Conservation (phyloP, 2,329 filamentous ascomycete species). For the Paracorniculantispora psalliotae region DNA sequence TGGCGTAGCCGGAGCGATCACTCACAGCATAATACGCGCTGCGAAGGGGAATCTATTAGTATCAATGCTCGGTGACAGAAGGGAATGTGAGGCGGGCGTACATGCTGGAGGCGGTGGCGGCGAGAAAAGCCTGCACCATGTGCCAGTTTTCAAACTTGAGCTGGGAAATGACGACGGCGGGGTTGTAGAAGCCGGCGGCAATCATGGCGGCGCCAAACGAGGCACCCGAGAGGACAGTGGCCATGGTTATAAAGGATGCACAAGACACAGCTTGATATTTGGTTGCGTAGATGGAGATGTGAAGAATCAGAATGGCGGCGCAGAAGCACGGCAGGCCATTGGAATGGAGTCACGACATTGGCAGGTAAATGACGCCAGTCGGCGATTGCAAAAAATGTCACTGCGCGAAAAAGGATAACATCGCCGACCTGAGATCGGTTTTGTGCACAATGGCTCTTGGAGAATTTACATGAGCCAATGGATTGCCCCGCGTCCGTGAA, state of each 20-base stretch:
- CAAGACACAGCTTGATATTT: too few species aligned
- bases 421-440: neutral
- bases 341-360: conserved; percentile 5
- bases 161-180: conserved; percentile 55
- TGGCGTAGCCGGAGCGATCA: conserved; percentile 38
- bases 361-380: neutral
- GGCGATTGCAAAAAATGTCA: neutral
- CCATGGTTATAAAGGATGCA: conserved; percentile 26
- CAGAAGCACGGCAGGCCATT: neutral
- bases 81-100: conserved; percentile 32
- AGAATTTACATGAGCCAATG: neutral
- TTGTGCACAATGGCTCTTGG: too few species aligned
- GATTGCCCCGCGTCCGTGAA: neutral
- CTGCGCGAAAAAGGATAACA: neutral
- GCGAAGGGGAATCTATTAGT: neutral
- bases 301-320: neutral
- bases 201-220: conserved; percentile 59
- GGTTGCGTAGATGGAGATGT: too few species aligned
- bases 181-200: conserved; percentile 55
- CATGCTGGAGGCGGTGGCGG: conserved; percentile 58
- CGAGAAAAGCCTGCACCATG: conserved; percentile 61
- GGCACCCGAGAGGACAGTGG: conserved; percentile 44
- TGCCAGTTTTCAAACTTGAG: conserved; percentile 57
- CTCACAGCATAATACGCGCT: conserved; percentile 43
- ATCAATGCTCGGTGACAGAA: neutral